Evolutionary conservation across 1,284 basidiomycete genomes (phyloP).

Genomic region (Cutaneotrichosporon sp.): DNA sequence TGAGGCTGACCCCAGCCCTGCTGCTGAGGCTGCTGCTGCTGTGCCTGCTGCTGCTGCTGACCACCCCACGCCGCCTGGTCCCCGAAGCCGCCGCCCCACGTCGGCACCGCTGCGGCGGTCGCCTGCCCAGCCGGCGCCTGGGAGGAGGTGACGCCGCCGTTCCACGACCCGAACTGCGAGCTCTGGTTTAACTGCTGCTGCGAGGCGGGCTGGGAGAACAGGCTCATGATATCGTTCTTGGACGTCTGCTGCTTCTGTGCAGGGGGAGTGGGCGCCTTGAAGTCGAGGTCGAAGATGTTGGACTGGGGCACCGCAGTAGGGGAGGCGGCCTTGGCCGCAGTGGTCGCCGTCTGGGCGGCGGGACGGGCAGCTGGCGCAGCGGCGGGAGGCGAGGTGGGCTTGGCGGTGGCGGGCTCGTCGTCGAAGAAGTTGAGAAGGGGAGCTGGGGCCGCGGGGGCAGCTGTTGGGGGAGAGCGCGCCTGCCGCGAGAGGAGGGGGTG

Average conservation of each 20-base stretch:
- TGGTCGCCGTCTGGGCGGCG: slow-evolving; percentile 25
- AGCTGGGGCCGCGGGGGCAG: slow-evolving; percentile 27
- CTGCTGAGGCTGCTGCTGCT: slow-evolving; percentile 9
- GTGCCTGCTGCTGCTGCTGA: slow-evolving; percentile 8
- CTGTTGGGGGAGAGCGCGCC: slow-evolving; percentile 10
- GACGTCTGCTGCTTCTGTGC: slow-evolving; percentile 23
- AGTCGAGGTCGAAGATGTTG: slow-evolving; percentile 55
- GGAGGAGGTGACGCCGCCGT: slow-evolving; percentile 40
- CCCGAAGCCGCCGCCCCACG: slow-evolving; percentile 34
- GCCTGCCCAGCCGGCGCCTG: slow-evolving; percentile 29
- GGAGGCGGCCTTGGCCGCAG: slow-evolving; percentile 21
- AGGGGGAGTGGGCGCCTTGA: slow-evolving; percentile 44
- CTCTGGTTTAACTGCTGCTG: slow-evolving; percentile 22
- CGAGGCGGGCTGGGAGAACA: slow-evolving; percentile 41
- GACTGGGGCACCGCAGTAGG: slow-evolving; percentile 27
- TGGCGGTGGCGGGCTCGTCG: slow-evolving; percentile 24
- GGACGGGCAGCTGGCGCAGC: slow-evolving; percentile 13
- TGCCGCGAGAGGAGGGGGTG: slow-evolving; percentile 48
- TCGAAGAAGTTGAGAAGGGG: slow-evolving; percentile 47
- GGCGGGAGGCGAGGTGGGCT: slow-evolving; percentile 23
- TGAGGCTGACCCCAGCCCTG: slow-evolving; percentile 9
- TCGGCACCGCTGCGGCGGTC: slow-evolving; percentile 29
- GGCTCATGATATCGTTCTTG: slow-evolving; percentile 54
- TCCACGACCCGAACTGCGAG: slow-evolving; percentile 38
- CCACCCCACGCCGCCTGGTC: slow-evolving; percentile 47